phyloP scores from a whole-genome alignment of 1,139 yeast genomes.

The Diutina rugosa region DNA sequence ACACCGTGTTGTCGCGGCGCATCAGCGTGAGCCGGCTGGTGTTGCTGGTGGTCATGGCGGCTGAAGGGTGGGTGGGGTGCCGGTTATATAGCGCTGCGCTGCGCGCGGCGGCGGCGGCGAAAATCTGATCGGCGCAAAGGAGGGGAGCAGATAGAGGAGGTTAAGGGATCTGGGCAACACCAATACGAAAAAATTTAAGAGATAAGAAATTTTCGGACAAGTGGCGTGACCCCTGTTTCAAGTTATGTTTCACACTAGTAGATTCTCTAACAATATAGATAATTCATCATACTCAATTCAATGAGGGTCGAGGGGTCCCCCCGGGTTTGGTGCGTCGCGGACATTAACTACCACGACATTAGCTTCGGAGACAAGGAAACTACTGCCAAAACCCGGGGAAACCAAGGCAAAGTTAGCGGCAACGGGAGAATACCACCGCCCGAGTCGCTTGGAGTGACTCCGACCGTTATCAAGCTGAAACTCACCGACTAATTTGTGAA shows the following conservation, averaged over 20 bases:
- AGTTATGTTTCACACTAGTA: background rate
- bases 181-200: no score
- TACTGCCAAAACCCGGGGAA: background rate
- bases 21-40: conserved; percentile 27
- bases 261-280: no score
- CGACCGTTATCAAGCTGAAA: background rate
- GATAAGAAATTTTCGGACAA: no score
- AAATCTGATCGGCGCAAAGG: background rate
- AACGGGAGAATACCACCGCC: background rate
- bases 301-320: background rate
- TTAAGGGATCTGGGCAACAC: no score
- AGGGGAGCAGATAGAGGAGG: no score
- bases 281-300: background rate
- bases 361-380: background rate
- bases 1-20: conserved; percentile 50
- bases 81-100: no score
- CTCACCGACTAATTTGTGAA: background rate
- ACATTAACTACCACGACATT: background rate
- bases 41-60: background rate
- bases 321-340: background rate
- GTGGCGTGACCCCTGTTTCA: no score
- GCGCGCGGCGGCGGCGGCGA: background rate
- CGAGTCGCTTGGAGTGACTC: background rate
- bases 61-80: no score
- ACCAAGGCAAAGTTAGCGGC: background rate